Evolutionary conservation across 78 protist genomes (phyloP), one percentile per base, ranked within the genome.

Genomic region (Salpingoeca rosetta): DNA sequence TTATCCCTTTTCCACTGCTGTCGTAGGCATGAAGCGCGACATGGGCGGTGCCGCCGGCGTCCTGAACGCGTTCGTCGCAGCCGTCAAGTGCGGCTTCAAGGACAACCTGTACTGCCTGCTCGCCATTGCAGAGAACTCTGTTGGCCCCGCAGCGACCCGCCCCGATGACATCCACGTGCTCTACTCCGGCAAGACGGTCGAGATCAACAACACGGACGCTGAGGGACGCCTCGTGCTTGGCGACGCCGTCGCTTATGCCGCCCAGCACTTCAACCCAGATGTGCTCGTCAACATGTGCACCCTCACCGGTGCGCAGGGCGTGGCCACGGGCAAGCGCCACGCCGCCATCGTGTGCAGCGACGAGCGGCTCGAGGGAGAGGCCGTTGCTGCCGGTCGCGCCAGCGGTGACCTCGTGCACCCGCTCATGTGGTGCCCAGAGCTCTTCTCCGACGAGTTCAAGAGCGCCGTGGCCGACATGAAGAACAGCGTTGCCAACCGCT

Each of bases 141-240:
- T 86, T 44, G 31, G 45, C 44, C 56, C 76, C 28, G 24, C 0
- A 1, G 85, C 92, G 35, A 31, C 37, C 31, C 35, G 82, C 1
- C 90, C 90, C 42, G 90, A 76, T 40, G 92, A 90, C 43, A 65
- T 90, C 51, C 56, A 86, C 72, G 37, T 11, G 37, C 10, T 28
- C 40, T 28, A 74, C 82, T 40, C 38, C 28, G 90, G 90, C 45
- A 40, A 44, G 78, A 85, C 87, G 22, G 85, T 91, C 31, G 91
- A 88, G 82, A 44, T 91, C 45, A 76, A 88, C 90, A 91, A 91
- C 90, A 88, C 91, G 39, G 94, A 91, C 77, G 94, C 94, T 0
- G 94, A 91, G 77, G 94, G 94, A 25, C 37, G 88, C 42, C 80
- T 90, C 37, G 81, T 83, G 22, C 90, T 90, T 1, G 86, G 85